Conservation (phyloP, 2,329 filamentous ascomycete species). For the Venturia aucupariae region DNA sequence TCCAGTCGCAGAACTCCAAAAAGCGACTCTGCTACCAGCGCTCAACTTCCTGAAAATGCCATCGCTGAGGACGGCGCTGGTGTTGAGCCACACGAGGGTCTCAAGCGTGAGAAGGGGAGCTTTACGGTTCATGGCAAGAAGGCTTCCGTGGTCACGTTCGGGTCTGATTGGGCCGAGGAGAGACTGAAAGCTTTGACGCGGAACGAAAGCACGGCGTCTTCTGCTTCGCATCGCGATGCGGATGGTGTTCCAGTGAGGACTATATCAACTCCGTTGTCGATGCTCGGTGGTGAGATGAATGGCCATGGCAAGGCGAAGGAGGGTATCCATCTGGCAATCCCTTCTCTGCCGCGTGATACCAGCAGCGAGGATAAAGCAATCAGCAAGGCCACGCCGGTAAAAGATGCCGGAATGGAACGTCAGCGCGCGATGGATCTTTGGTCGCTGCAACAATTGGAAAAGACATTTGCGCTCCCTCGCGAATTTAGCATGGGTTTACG, state of each 20-base stretch:
- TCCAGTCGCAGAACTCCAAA: conserved; percentile 65
- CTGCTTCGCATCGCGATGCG: neutral
- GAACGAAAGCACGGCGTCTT: conserved; percentile 8
- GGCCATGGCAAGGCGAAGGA: neutral
- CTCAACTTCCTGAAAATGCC: conserved; percentile 43
- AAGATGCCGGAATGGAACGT: neutral
- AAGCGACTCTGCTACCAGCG: conserved; percentile 53
- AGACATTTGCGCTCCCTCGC: neutral
- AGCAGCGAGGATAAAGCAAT: neutral
- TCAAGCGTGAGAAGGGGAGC: conserved; percentile 72
- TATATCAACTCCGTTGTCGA: conserved; percentile 6
- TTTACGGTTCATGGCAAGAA: conserved; percentile 98
- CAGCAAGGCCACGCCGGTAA: neutral
- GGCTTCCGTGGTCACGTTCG: conserved; percentile 93
- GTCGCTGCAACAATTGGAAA: neutral
- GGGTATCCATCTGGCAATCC: neutral
- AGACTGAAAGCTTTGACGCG: conserved; percentile 23
- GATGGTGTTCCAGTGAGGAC: neutral
- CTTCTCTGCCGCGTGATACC: neutral
- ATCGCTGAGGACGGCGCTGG: conserved; percentile 30
- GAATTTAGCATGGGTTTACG: conserved; percentile 2
- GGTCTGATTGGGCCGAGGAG: conserved; percentile 66
- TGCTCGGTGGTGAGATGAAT: neutral
- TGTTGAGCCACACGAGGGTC: conserved; percentile 33
- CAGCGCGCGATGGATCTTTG: neutral